Conservation (phyloP, 2,329 filamentous ascomycete species). For the Microdochium bolleyi region DNA sequence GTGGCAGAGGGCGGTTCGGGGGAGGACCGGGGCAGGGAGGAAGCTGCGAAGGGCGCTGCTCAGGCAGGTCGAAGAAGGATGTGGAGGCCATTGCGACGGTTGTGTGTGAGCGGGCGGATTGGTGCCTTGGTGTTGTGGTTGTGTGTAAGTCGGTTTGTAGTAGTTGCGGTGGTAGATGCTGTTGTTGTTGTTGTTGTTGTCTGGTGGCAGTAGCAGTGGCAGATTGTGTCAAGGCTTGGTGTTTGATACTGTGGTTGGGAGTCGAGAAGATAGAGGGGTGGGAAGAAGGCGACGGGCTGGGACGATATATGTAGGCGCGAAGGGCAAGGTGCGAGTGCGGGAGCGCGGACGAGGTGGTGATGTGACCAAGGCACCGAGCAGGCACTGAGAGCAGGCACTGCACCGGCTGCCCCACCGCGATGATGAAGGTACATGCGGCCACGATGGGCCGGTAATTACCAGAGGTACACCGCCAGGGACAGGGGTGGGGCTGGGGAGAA, state of each 20-base stretch:
- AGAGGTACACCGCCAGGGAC: not conserved
- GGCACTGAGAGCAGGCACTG: not conserved
- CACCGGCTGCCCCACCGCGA: not conserved
- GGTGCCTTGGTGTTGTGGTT: not conserved
- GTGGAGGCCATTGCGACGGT: conserved; percentile 18
- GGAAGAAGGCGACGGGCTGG: not conserved
- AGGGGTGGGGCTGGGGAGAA: not conserved
- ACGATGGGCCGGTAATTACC: not conserved
- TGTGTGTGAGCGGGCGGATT: conserved; percentile 5
- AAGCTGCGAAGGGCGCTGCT: conserved; percentile 56
- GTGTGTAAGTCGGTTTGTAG: not conserved
- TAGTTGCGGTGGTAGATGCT: not conserved
- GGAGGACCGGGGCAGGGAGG: conserved; percentile 61
- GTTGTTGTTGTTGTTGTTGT: not conserved
- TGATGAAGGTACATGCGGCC: not conserved
- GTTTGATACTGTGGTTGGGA: not conserved
- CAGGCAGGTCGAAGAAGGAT: conserved; percentile 38
- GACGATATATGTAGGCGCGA: not conserved
- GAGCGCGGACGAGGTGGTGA: not conserved
- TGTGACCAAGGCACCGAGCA: not conserved
- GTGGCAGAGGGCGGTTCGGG: conserved; percentile 56
- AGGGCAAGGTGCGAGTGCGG: too few species aligned
- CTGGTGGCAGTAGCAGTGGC: not conserved
- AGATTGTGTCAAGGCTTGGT: not conserved
- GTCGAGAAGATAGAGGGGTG: not conserved